phyloP scores from a whole-genome alignment of 306 rosid species.

The Oemleria cerasiformis region DNA sequence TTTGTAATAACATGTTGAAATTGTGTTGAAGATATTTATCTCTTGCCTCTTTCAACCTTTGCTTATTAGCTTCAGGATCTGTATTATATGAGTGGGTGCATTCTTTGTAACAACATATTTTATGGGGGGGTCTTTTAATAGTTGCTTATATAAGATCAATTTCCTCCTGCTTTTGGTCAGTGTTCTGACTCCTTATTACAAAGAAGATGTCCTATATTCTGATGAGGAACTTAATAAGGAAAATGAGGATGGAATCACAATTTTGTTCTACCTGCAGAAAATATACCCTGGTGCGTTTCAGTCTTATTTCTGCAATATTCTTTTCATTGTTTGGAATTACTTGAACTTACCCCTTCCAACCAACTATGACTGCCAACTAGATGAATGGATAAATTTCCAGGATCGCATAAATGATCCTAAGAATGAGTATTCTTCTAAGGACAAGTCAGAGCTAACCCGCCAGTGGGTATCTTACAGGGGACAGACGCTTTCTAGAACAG shows the following conservation, averaged over 20 bases:
- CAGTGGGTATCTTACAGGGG: conserved; percentile 96
- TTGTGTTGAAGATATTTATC: conserved; percentile 3
- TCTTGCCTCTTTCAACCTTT: background rate
- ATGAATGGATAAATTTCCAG: conserved; percentile 81
- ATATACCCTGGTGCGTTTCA: conserved; percentile 84
- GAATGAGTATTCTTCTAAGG: conserved; percentile 11
- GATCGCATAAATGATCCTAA: conserved; percentile 44
- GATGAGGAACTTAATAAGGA: conserved; percentile 54
- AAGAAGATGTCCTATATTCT: conserved; percentile 83
- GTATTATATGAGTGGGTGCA: conserved; percentile 1
- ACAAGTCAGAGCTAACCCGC: conserved; percentile 44
- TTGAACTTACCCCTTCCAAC: conserved; percentile 20
- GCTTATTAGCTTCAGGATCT: background rate
- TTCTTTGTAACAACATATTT: background rate
- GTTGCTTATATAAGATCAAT: conserved; percentile 21
- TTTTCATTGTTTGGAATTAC: background rate
- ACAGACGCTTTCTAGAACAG: conserved; percentile 95
- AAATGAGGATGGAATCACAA: conserved; percentile 95
- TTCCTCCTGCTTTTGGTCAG: conserved; percentile 41
- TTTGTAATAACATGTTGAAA: background rate
- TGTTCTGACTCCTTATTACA: conserved; percentile 95
- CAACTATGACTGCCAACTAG: conserved; percentile 39
- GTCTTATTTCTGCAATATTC: conserved; percentile 20
- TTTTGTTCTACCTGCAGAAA: conserved; percentile 79
- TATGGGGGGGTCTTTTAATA: background rate